Evolutionary conservation across 2,329 filamentous ascomycete species (phyloP).

Genomic region (Hypoxylon sp.): DNA sequence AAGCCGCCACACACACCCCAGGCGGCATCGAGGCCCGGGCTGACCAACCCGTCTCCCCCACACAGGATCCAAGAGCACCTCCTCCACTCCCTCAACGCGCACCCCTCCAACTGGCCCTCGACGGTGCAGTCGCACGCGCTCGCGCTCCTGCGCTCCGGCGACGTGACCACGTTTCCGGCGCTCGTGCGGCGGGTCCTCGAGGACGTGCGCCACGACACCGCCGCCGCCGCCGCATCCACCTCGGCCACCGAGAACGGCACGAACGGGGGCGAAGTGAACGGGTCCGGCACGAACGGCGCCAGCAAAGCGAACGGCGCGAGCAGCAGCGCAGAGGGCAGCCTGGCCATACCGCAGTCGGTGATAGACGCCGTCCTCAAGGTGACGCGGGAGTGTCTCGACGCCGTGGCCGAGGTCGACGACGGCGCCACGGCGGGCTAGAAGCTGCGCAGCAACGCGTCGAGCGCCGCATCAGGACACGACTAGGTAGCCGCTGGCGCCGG

Average conservation of each 20-base stretch:
- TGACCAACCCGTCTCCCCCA: constrained; percentile 20
- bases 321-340: constrained; percentile 48
- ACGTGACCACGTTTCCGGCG: constrained; percentile 70
- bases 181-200: constrained; percentile 71
- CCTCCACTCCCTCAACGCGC: constrained; percentile 71
- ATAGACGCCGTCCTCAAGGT: constrained; percentile 72
- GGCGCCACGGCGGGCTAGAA: constrained; percentile 36
- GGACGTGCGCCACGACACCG: constrained; percentile 68
- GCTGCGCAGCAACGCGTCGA: not conserved
- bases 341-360: constrained; percentile 70
- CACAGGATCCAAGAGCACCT: constrained; percentile 73
- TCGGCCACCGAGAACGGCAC: constrained; percentile 27
- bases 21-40: constrained; percentile 5
- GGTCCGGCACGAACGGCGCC: constrained; percentile 50
- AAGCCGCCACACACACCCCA: not conserved
- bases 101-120: constrained; percentile 73
- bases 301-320: constrained; percentile 34
- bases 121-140: constrained; percentile 70
- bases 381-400: constrained; percentile 69
- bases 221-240: constrained; percentile 49
- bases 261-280: constrained; percentile 45
- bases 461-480: not conserved
- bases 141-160: constrained; percentile 69
- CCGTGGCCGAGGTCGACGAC: constrained; percentile 59
- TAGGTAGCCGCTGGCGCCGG: not conserved